Base-by-base conservation (phyloP, 1,284 basidiomycete genomes). In the Naganishia sp. region DNA sequence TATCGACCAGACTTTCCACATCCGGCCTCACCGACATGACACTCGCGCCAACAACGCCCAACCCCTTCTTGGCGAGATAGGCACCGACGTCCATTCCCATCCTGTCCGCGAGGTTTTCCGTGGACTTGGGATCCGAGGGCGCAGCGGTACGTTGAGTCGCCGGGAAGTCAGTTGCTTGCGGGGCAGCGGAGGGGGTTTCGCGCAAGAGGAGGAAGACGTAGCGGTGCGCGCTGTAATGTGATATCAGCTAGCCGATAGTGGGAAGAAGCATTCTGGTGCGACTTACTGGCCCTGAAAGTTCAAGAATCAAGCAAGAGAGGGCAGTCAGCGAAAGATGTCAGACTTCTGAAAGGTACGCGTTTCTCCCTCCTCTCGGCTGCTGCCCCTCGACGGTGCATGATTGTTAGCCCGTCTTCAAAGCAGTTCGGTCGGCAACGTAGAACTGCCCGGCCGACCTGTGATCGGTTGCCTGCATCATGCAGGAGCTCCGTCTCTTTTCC, bases 21-120 rank as follows among this genome's bases (percentile, higher is more conserved):
- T 66, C 56, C n/a, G 64, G 64, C 56, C 39, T 55, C 15, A 66
- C 64, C 11, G 43, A 53, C 23, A 66, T 60, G 13, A 28, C 59
- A 6, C 48, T 45, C 21, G 52, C 64, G 16, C 52, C 64, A 18
- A 66, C 56, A 3, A 54, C 48, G 36, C 43, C 10, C 48, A 66
- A 33, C 16, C 23, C 33, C 56, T 50, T 57, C 23, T 53, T 46
- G 28, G 43, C 31, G 9, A 59, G n/a, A 39, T 66, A 66, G 1
- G 39, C 39, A 10, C 25, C 31, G 36, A 33, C 45, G 16, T 49
- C 31, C 23, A 66, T 59, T 1, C 64, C 64, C 10, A 48, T 25
- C 42, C 64, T 46, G 21, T 66, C 64, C 46, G 55, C 56, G 23
- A 66, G 46, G 21, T 57, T 50, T 43, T 66, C 55, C 18, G 45